A percentile compares a stretch with the other conserved stretches of the same genome.
Conservation (phyloP, 2,329 filamentous ascomycete genomes). For the Aspergillus amoenus region DNA sequence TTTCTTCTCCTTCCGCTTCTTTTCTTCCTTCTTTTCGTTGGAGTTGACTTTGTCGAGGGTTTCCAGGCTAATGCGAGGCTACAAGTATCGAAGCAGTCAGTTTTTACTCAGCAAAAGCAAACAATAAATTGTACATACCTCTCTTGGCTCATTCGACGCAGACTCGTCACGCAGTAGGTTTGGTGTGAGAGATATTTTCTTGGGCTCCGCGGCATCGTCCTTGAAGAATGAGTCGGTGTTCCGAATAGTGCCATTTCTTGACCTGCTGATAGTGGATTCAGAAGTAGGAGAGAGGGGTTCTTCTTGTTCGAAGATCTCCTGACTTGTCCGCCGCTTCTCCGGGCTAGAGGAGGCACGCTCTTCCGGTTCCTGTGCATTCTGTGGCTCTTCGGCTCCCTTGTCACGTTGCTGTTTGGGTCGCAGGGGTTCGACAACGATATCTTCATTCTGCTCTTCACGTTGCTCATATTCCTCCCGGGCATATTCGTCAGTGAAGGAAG, state of each 20-base stretch:
- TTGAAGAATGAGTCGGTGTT: slow-evolving; percentile 98
- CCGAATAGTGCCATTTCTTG: slow-evolving; percentile 80
- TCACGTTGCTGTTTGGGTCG: slow-evolving; percentile 44
- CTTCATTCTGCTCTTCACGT: slow-evolving; percentile 34
- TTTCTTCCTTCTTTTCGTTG: slow-evolving; percentile 71
- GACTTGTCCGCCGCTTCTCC: slow-evolving; percentile 55
- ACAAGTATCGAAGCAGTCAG: slow-evolving; percentile 32
- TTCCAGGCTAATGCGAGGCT: slow-evolving; percentile 69
- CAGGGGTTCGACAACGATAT: slow-evolving; percentile 46
- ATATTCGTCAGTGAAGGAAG: slow-evolving; percentile 49
- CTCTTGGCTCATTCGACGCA: slow-evolving; percentile 36
- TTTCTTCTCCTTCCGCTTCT: slow-evolving; percentile 72
- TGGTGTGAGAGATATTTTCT: slow-evolving; percentile 95
- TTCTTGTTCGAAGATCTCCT: slow-evolving; percentile 62
- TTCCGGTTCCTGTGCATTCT: slow-evolving; percentile 22
- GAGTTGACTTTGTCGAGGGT: slow-evolving; percentile 68
- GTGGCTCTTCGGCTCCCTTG: slow-evolving; percentile 26
- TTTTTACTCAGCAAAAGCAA: slow-evolving; percentile 3
- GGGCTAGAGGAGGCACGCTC: slow-evolving; percentile 31
- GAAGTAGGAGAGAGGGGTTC: slow-evolving; percentile 22
- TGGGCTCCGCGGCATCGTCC: slow-evolving; percentile 90
- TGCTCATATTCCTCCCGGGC: slow-evolving; percentile 37
- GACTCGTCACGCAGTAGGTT: slow-evolving; percentile 84
- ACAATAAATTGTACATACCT: slow-evolving; percentile 27
- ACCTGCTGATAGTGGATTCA: slow-evolving; percentile 49